A percentile compares a stretch with the other conserved stretches of the same genome.
Evolutionary conservation across 192 early-diverging fungal genomes (phyloP).

Genomic region (Ramicandelaber brevisporus): DNA sequence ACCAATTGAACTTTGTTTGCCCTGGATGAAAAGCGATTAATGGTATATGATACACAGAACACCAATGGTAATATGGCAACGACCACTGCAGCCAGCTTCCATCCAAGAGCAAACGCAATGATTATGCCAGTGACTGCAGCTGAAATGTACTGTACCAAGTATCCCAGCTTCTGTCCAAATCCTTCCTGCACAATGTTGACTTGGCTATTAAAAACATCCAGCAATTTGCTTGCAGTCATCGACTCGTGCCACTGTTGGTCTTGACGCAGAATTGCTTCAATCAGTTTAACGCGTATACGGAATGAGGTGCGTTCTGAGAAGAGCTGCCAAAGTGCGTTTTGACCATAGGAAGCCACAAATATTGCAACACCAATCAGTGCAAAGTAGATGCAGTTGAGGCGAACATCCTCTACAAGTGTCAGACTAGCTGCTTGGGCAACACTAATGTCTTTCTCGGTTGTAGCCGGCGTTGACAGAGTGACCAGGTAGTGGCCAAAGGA

Average conservation of each 20-base stretch:
- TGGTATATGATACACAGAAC: constrained; percentile 21
- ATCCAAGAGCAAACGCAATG: constrained; percentile 54
- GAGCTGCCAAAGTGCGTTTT: no score
- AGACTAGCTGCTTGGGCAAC: no score
- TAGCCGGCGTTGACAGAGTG: no score
- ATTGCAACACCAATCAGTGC: no score
- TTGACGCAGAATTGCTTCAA: constrained; percentile 54
- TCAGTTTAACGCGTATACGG: constrained; percentile 49
- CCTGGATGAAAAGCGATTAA: constrained; percentile 16
- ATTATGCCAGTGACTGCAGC: constrained; percentile 49
- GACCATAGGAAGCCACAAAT: no score
- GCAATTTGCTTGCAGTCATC: constrained; percentile 48
- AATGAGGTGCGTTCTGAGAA: constrained; percentile 23
- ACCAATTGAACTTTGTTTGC: no score
- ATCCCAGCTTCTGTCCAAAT: constrained; percentile 57
- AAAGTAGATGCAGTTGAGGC: no score
- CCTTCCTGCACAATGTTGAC: constrained; percentile 70
- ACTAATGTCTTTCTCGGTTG: background rate
- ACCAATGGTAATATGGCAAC: constrained; percentile 49
- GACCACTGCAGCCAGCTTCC: constrained; percentile 62
- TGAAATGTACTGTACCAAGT: constrained; percentile 30
- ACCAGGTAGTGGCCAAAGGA: background rate
- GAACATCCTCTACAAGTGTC: no score
- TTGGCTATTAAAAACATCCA: constrained; percentile 62
- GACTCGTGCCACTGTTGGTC: constrained; percentile 72